These are phyloP conservation scores for Dictyostelium intermedium DNA, from an alignment of 78 protist species.

Conservation along the genomic window DNA sequence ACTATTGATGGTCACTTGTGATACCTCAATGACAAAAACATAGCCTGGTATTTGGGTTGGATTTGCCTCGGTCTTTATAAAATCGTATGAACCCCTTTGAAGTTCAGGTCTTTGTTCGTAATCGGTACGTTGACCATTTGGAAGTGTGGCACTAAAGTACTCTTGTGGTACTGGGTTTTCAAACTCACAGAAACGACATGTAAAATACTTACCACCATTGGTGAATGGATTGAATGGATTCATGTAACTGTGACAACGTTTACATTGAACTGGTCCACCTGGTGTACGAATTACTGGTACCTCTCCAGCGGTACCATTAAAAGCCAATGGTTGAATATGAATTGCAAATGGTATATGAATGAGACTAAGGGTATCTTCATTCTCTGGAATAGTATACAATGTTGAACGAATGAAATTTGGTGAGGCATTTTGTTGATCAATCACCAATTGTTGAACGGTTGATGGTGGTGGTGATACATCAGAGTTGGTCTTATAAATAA, in stretches of 20 bases:
- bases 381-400: conserved; percentile 70
- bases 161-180: conserved; percentile 60
- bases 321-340: conserved; percentile 53
- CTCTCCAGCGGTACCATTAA: neutral
- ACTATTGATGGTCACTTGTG: conserved; percentile 20
- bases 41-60: conserved; percentile 42
- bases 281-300: conserved; percentile 51
- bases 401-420: conserved; percentile 72
- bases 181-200: conserved; percentile 69
- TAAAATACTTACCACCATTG: conserved; percentile 66
- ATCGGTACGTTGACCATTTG: conserved; percentile 71
- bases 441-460: conserved; percentile 10
- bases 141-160: conserved; percentile 54
- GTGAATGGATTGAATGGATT: conserved; percentile 64
- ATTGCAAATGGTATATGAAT: conserved; percentile 66
- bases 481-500: conserved; percentile 10
- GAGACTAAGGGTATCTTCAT: conserved; percentile 9
- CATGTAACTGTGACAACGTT: conserved; percentile 70
- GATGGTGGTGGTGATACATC: conserved; percentile 54
- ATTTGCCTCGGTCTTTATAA: neutral
- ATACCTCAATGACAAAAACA: conserved; percentile 53
- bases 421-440: conserved; percentile 44
- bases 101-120: conserved; percentile 62
- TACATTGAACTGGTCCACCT: conserved; percentile 78
- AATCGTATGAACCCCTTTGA: conserved; percentile 46